These are phyloP conservation scores for Candida maltosa DNA, from an alignment of 805 yeast genomes.

Conservation along the genomic window DNA sequence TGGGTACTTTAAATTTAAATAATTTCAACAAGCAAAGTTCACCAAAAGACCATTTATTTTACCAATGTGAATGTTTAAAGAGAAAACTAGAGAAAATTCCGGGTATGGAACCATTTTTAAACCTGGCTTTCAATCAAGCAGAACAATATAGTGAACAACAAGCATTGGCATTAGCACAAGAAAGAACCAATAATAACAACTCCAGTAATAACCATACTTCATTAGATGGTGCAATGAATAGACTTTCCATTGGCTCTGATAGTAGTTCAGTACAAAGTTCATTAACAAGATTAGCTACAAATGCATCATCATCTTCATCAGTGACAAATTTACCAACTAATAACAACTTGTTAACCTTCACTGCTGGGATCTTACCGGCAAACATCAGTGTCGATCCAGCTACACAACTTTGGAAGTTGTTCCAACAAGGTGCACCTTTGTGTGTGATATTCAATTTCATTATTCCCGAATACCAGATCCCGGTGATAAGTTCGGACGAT, in stretches of 20 bases:
- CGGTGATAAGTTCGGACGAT: constrained; percentile 74
- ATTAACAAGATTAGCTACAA: not conserved
- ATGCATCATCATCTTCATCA: not conserved
- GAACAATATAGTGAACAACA: constrained; percentile 73
- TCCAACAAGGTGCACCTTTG: constrained; percentile 90
- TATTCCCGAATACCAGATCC: constrained; percentile 41
- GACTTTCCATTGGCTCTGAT: constrained; percentile 30
- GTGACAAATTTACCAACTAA: constrained; percentile 9
- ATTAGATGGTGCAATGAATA: constrained; percentile 5
- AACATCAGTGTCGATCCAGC: constrained; percentile 83
- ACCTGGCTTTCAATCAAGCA: constrained; percentile 61
- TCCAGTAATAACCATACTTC: not conserved
- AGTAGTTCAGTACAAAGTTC: constrained; percentile 9
- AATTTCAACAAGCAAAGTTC: constrained; percentile 63
- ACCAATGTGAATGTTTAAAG: constrained; percentile 58
- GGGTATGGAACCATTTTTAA: constrained; percentile 66
- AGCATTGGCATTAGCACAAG: constrained; percentile 49
- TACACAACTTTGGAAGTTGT: constrained; percentile 81
- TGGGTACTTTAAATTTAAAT: constrained; percentile 45
- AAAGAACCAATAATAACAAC: constrained; percentile 6
- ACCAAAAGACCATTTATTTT: constrained; percentile 66
- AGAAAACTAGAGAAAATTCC: constrained; percentile 55
- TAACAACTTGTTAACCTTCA: constrained; percentile 55
- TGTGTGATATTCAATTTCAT: constrained; percentile 80
- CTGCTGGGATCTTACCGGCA: constrained; percentile 76